A percentile compares a stretch with the other conserved stretches of the same genome.
Evolutionary conservation across 768 basidiomycete species (phyloP).

Genomic region (Imleria badia): DNA sequence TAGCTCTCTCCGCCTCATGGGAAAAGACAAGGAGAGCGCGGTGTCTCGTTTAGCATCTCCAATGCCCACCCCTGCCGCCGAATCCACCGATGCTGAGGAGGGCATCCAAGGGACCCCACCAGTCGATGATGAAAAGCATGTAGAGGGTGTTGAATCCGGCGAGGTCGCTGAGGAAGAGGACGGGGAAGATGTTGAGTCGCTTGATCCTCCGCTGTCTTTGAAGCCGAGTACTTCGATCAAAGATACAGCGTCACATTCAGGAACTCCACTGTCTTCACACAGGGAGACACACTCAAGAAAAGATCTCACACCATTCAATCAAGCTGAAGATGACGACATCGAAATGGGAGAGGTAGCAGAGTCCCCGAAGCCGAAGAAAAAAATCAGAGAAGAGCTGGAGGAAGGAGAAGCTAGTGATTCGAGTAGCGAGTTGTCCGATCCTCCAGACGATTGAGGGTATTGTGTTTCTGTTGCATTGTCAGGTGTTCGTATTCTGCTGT

Average conservation of each 20-base stretch:
- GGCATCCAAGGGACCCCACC: slow-evolving; percentile 20
- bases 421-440: slow-evolving; percentile 76
- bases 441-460: slow-evolving; percentile 52
- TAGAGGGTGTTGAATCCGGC: slow-evolving; percentile 44
- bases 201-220: slow-evolving; percentile 27
- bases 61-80: slow-evolving; percentile 51
- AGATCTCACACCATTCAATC: slow-evolving; percentile 20
- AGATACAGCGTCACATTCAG: slow-evolving; percentile 34
- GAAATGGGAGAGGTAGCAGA: slow-evolving; percentile 93
- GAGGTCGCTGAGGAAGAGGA: slow-evolving; percentile 40
- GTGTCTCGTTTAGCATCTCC: slow-evolving; percentile 41
- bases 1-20: slow-evolving; percentile 58
- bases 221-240: slow-evolving; percentile 34
- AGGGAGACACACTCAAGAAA: slow-evolving; percentile 25
- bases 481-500: slow-evolving; percentile 17
- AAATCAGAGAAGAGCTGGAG: slow-evolving; percentile 69
- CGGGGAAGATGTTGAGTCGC: slow-evolving; percentile 36
- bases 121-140: slow-evolving; percentile 35
- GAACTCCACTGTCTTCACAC: slow-evolving; percentile 28
- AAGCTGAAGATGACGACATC: slow-evolving; percentile 61
- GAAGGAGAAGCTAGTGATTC: slow-evolving; percentile 85
- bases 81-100: slow-evolving; percentile 30
- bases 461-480: slow-evolving; percentile 1
- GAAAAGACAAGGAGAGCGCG: slow-evolving; percentile 59
- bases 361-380: slow-evolving; percentile 59